phyloP scores from a whole-genome alignment of 306 rosid species.

The Ormosia emarginata region DNA sequence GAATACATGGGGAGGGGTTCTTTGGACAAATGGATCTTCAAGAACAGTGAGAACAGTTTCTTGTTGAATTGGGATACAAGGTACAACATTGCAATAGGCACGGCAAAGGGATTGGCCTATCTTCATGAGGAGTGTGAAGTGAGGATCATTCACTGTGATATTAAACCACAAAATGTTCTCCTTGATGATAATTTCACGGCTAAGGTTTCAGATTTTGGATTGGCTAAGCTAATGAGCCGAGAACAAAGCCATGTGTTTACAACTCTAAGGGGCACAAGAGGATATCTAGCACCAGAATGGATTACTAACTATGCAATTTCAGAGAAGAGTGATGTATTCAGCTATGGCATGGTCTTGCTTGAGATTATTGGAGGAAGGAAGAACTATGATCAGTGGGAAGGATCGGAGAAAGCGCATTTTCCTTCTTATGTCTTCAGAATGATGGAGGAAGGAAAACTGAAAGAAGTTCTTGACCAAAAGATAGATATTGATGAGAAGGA shows the following conservation, averaged over 20 bases:
- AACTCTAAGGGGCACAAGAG: conserved; percentile 84
- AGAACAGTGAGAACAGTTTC: conserved; percentile 45
- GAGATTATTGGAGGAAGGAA: conserved; percentile 90
- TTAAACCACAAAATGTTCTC: conserved; percentile 88
- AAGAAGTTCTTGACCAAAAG: conserved; percentile 47
- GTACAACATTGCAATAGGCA: conserved; percentile 83
- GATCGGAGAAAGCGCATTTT: conserved; percentile 67
- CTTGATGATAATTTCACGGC: conserved; percentile 68
- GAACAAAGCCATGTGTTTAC: conserved; percentile 93
- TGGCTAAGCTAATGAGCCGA: conserved; percentile 82
- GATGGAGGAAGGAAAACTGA: conserved; percentile 56
- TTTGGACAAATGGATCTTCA: conserved; percentile 74
- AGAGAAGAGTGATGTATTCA: conserved; percentile 93
- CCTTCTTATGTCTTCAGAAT: conserved; percentile 78
- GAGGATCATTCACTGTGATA: conserved; percentile 83
- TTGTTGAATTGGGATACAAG: conserved; percentile 75
- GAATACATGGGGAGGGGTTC: conserved; percentile 80
- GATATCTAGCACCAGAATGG: conserved; percentile 95
- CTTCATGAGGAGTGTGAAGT: conserved; percentile 93
- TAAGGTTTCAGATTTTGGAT: conserved; percentile 85
- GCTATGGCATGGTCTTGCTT: conserved; percentile 85
- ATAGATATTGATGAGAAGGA: conserved; percentile 53
- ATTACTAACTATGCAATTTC: conserved; percentile 88
- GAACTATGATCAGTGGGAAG: conserved; percentile 69
- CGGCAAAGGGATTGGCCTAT: conserved; percentile 83